A percentile compares a stretch with the other conserved stretches of the same genome.
Evolutionary conservation across 805 yeast species (phyloP).

Genomic region (Kodamaea sagamina): DNA sequence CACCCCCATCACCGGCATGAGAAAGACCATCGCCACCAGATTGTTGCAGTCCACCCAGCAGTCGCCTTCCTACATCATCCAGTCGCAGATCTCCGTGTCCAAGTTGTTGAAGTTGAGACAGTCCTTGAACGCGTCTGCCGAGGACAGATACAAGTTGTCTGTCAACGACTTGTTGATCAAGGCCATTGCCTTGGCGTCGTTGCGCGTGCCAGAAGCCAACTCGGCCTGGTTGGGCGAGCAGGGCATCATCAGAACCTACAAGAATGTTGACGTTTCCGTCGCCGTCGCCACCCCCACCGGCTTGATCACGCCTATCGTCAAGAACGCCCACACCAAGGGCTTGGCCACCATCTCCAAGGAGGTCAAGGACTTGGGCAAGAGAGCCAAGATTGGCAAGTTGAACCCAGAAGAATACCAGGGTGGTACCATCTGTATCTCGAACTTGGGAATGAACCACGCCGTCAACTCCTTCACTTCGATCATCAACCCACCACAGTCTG

Average conservation of each 20-base stretch:
- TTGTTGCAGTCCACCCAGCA: constrained; percentile 80
- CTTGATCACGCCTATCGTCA: constrained; percentile 92
- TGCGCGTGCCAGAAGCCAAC: constrained; percentile 91
- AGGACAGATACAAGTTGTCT: constrained; percentile 86
- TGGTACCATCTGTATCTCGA: constrained; percentile 97
- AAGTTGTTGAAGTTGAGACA: constrained; percentile 91
- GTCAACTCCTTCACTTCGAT: constrained; percentile 92
- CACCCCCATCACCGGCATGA: constrained; percentile 86
- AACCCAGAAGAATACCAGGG: constrained; percentile 98
- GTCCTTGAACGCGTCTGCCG: constrained; percentile 79
- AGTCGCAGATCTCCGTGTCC: constrained; percentile 81
- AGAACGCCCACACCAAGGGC: constrained; percentile 85
- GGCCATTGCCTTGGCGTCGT: constrained; percentile 88
- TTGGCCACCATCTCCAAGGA: constrained; percentile 76
- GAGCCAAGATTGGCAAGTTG: constrained; percentile 93
- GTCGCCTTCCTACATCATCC: constrained; percentile 90
- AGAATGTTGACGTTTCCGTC: constrained; percentile 91
- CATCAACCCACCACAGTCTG: constrained; percentile 95
- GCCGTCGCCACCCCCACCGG: constrained; percentile 99
- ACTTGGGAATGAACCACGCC: constrained; percentile 98
- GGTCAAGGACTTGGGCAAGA: constrained; percentile 90
- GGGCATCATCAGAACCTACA: constrained; percentile 89
- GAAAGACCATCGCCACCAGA: constrained; percentile 90
- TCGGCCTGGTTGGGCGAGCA: constrained; percentile 89
- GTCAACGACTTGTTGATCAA: constrained; percentile 93